A percentile compares a stretch with the other conserved stretches of the same genome.
phyloP scores from a whole-genome alignment of 495 filamentous ascomycete species.

The Aspergillus conjunctus region DNA sequence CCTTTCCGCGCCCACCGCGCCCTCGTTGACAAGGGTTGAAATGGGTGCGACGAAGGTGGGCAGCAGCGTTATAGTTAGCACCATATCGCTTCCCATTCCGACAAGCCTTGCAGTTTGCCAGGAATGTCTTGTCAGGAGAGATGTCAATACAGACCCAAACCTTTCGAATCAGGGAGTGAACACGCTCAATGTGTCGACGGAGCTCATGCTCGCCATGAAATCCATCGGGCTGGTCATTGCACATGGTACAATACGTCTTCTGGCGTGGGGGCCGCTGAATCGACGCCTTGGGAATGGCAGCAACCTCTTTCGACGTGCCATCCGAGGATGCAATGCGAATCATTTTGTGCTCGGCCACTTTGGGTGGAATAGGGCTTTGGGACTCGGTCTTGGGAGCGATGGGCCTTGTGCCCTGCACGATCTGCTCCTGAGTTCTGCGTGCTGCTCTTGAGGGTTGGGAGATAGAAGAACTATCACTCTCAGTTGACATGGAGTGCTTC shows the following conservation, averaged over 20 bases:
- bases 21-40: conserved; percentile 70
- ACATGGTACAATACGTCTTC: conserved; percentile 74
- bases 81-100: conserved; percentile 76
- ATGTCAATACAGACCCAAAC: conserved; percentile 82
- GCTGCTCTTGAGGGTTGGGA: conserved; percentile 41
- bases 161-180: conserved; percentile 71
- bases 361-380: conserved; percentile 28
- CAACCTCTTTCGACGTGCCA: conserved; percentile 60
- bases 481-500: conserved; percentile 38
- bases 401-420: conserved; percentile 43
- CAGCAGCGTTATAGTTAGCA: conserved; percentile 94
- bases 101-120: conserved; percentile 89
- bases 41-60: conserved; percentile 86
- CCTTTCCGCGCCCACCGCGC: conserved; percentile 54
- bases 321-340: conserved; percentile 58
- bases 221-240: conserved; percentile 76
- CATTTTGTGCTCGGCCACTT: conserved; percentile 50
- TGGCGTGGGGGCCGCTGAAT: conserved; percentile 76
- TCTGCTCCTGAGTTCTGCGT: conserved; percentile 48
- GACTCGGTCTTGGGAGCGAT: conserved; percentile 49
- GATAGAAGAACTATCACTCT: conserved; percentile 33
- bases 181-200: conserved; percentile 78
- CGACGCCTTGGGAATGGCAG: conserved; percentile 67
- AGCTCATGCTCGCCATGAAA: conserved; percentile 96
- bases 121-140: conserved; percentile 58